Percentiles rank a stretch among this genome's conserved stretches.
phyloP scores from a whole-genome alignment of 768 basidiomycete genomes.

The Russula sp. region DNA sequence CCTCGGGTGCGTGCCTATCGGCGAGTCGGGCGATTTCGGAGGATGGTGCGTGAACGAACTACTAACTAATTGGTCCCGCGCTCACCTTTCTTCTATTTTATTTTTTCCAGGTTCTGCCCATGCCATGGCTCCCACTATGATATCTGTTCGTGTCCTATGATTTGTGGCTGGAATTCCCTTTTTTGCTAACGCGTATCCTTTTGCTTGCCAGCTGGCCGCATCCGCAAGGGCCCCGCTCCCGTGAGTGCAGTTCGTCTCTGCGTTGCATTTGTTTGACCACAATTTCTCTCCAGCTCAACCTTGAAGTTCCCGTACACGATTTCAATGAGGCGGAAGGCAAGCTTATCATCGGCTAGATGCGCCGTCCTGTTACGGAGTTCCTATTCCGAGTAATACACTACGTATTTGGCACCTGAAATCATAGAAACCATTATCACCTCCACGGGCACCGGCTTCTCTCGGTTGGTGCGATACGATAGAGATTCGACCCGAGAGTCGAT shows the following conservation, averaged over 20 bases:
- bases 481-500: not conserved
- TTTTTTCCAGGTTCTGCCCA: conserved; percentile 76
- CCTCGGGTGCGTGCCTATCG: conserved; percentile 97
- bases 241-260: conserved; percentile 40
- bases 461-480: not conserved
- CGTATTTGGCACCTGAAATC: conserved; percentile 3
- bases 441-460: not conserved
- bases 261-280: conserved; percentile 11
- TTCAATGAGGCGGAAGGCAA: conserved; percentile 86
- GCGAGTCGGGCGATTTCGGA: conserved; percentile 94
- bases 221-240: conserved; percentile 94
- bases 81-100: not conserved
- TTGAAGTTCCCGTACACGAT: conserved; percentile 86
- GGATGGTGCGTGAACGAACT: conserved; percentile 70
- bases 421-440: conserved; percentile 12
- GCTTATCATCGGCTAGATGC: conserved; percentile 68
- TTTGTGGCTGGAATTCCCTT: conserved; percentile 11
- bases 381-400: not conserved
- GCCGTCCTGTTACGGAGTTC: not conserved
- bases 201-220: conserved; percentile 68
- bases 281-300: conserved; percentile 59
- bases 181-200: conserved; percentile 14
- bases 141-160: conserved; percentile 57
- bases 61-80: not conserved
- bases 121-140: conserved; percentile 99